Evolutionary conservation across 2,329 filamentous ascomycete genomes (phyloP), one percentile per base, ranked within the genome.

Genomic region (Calycina herbarum): DNA sequence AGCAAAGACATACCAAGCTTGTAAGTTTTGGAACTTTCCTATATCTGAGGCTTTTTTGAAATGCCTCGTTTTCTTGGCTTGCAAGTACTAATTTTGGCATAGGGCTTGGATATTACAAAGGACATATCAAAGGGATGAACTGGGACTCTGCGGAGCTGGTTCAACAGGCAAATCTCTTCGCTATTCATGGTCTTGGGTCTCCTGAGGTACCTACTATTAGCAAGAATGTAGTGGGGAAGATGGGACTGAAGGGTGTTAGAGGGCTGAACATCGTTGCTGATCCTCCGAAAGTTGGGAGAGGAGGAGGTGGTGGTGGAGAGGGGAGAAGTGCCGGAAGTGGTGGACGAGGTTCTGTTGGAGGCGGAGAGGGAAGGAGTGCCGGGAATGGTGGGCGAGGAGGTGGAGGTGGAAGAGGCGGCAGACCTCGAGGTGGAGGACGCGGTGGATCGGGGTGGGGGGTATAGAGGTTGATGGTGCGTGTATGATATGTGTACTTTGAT

Each of bases 1-100:
- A 65, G 75, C 74, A 15, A 84, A 81, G 71, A 78, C 80, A 2
- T 88, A 87, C 76, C 82, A 85, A 73, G 82, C 82, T 3, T 87
- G 84, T 63, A 58, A 58, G 61, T 63, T 48, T 20, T 17, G 1
- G 1, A 24, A n/a, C 7, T 24, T 59, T 17, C 31, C 35, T 38
- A 8, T 2, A 13, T 59, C 6, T 7, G 27, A 57, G 56, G n/a
- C 35, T 51, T 31, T 33, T 61, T 15, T 61, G 13, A 61, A 59
- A 59, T 42, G 5, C 17, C 57, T 24, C 15, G 13, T 59, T 38
- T 10, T 20, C 59, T 29, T 29, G 13, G 11, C n/a, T 27, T 27
- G 24, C 24, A 33, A 13, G 29, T 61, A 33, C 60, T 62, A 35
- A 62, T 54, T 11, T 1, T 20, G 10, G 8, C 33, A 40, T 24